A percentile compares a stretch with the other conserved stretches of the same genome.
Conservation (phyloP, 371 early-diverging fungal genomes). For the Apophysomyces ossiformis region DNA sequence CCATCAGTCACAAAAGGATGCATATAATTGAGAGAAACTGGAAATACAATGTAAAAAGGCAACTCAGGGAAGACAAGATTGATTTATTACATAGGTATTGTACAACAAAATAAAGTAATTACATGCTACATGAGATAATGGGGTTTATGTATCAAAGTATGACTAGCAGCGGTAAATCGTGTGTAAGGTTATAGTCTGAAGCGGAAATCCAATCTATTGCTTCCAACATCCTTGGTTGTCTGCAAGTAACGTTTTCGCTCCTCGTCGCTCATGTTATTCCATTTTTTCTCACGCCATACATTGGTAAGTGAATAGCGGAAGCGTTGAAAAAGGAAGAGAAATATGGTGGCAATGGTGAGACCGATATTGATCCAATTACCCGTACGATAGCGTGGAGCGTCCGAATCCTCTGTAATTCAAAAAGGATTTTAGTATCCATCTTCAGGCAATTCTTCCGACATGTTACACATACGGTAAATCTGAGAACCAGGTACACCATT, state of each 20-base stretch:
- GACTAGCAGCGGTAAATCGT: background rate
- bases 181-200: slow-evolving; percentile 14
- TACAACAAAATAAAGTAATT: too few species aligned
- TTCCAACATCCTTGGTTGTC: slow-evolving; percentile 38
- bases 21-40: too few species aligned
- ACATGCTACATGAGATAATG: too few species aligned
- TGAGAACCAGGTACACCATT: slow-evolving; percentile 47
- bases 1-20: too few species aligned
- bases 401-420: slow-evolving; percentile 26
- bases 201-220: slow-evolving; percentile 43
- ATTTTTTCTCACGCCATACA: slow-evolving; percentile 26
- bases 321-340: slow-evolving; percentile 28
- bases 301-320: slow-evolving; percentile 39
- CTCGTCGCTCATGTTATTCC: slow-evolving; percentile 36
- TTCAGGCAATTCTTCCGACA: background rate
- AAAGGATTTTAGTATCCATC: background rate
- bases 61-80: too few species aligned
- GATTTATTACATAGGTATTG: too few species aligned
- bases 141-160: too few species aligned
- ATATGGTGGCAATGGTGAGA: slow-evolving; percentile 15
- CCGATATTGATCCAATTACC: slow-evolving; percentile 48
- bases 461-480: slow-evolving; percentile 33
- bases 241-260: slow-evolving; percentile 31
- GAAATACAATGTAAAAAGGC: too few species aligned
- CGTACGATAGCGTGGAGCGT: slow-evolving; percentile 42